Conservation (phyloP, 2,329 filamentous ascomycete species). For the Cladosporium sp. region DNA sequence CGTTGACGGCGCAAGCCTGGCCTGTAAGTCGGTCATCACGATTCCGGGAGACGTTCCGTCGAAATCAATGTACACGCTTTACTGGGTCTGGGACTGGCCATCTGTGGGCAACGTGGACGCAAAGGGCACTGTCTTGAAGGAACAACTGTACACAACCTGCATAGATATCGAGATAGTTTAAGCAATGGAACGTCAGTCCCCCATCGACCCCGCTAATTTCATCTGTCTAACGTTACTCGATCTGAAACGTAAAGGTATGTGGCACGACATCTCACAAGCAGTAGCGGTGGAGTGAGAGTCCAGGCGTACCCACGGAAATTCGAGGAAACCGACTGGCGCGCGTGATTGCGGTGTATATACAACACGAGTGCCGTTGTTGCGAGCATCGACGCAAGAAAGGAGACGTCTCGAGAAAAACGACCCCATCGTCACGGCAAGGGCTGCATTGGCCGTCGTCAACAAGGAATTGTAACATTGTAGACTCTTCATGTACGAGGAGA, state of each 20-base stretch:
- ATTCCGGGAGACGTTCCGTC: not conserved
- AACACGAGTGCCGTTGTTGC: not conserved
- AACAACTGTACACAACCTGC: conserved; percentile 8
- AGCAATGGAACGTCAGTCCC: not conserved
- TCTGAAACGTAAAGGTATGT: too few species aligned
- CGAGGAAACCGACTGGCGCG: too few species aligned
- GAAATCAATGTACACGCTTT: not conserved
- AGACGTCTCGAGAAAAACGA: not conserved
- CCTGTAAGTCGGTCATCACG: not conserved
- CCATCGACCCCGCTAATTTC: not conserved
- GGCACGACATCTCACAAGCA: too few species aligned
- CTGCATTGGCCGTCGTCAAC: not conserved
- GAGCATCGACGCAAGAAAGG: not conserved
- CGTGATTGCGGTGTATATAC: not conserved
- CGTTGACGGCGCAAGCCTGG: not conserved
- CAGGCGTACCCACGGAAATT: too few species aligned
- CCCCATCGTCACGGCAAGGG: not conserved
- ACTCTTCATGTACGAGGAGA: not conserved
- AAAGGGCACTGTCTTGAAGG: not conserved
- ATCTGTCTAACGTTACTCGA: too few species aligned
- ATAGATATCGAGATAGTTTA: conserved; percentile 11
- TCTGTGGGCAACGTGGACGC: not conserved
- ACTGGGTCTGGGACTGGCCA: conserved; percentile 11
- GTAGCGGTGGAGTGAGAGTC: too few species aligned
- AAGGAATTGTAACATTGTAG: not conserved